Conservation (phyloP, 106 monocot species). For the Dioscorea dumetorum region DNA sequence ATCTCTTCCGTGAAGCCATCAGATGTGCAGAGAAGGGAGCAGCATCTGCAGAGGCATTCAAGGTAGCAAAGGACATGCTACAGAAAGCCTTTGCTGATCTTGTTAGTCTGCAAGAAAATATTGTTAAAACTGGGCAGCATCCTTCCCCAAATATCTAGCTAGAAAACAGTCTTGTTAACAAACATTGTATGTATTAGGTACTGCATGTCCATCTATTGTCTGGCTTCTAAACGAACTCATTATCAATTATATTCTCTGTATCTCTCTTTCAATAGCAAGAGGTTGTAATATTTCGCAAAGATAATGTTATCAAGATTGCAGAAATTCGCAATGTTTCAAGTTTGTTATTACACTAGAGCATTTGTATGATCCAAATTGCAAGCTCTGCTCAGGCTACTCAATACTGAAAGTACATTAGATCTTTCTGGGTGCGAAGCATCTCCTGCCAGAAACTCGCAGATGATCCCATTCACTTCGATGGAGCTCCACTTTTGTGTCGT, state of each 20-base stretch:
- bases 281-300: too few species aligned
- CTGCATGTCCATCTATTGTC: too few species aligned
- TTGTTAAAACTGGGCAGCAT: constrained; percentile 2
- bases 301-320: too few species aligned
- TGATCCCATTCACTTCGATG: constrained; percentile 27
- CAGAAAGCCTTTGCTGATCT: constrained; percentile 64
- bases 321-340: too few species aligned
- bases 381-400: constrained; percentile 11
- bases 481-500: constrained; percentile 48
- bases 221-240: too few species aligned
- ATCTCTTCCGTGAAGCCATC: constrained; percentile 50
- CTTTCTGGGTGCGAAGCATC: constrained; percentile 22
- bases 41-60: constrained; percentile 36
- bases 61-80: constrained; percentile 51
- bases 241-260: too few species aligned
- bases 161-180: too few species aligned
- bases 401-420: constrained; percentile 7
- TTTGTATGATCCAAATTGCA: constrained; percentile 6
- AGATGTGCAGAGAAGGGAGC: constrained; percentile 70
- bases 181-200: not conserved
- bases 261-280: too few species aligned
- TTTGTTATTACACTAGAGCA: not conserved
- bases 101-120: constrained; percentile 23
- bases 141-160: not conserved
- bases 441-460: constrained; percentile 35